Evolutionary conservation across 176 grass and related monocot species (phyloP).

Genomic region (Avena sativa): DNA sequence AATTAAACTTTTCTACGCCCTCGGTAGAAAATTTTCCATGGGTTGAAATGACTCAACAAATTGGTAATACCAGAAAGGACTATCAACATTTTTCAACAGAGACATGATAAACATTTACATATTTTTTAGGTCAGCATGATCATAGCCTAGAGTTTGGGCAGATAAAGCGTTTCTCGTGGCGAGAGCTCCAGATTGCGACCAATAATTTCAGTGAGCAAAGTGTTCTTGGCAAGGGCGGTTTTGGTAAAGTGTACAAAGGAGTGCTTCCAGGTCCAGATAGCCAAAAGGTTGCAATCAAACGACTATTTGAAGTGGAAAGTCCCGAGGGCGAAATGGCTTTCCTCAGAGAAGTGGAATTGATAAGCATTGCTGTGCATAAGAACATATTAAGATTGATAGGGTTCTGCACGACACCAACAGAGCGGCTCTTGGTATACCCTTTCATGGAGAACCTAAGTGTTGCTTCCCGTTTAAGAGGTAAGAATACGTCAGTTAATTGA

Average conservation of each 20-base stretch:
- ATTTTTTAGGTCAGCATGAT: conserved; percentile 70
- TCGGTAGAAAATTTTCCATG: background rate
- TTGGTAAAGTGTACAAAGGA: conserved; percentile 91
- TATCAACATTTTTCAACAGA: background rate
- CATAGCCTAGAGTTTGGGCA: conserved; percentile 77
- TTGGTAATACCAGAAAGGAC: conserved; percentile 32
- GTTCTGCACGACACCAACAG: conserved; percentile 72
- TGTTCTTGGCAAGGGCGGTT: conserved; percentile 89
- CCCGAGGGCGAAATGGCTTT: conserved; percentile 73
- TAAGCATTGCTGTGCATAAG: conserved; percentile 90
- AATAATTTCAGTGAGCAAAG: conserved; percentile 69
- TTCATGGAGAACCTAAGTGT: conserved; percentile 96
- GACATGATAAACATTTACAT: conserved; percentile 18
- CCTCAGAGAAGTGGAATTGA: conserved; percentile 85
- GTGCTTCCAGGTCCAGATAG: conserved; percentile 62
- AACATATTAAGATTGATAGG: conserved; percentile 91
- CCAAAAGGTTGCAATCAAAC: conserved; percentile 73
- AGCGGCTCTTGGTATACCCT: conserved; percentile 91
- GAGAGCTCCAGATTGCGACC: conserved; percentile 86
- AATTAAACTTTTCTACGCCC: background rate
- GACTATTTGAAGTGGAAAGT: conserved; percentile 50
- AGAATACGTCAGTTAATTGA: background rate
- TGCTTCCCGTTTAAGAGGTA: conserved; percentile 85
- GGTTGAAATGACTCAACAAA: conserved; percentile 13
- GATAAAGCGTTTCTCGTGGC: conserved; percentile 79